Evolutionary conservation across 148 eudicot genomes (phyloP), one percentile per base, ranked within the genome.

Genomic region (Nepenthes mirabilis): DNA sequence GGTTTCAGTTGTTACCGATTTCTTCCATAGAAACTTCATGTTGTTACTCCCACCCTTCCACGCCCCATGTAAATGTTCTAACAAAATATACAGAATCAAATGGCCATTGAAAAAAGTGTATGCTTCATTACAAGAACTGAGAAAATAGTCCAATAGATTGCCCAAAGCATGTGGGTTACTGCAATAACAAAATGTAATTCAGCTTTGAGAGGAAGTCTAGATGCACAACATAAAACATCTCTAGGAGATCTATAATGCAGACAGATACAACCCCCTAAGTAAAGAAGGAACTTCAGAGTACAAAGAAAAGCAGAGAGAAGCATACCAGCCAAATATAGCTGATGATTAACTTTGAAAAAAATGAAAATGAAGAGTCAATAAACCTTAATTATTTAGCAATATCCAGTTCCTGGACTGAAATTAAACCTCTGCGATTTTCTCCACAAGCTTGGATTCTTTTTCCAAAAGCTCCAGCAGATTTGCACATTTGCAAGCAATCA

Each of bases 361-460:
- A 35, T 37, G 33, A 64, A 65, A 56, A 57, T 57, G 64, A 70
- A 67, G 72, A 77, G 73, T 70, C 68, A 59, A 67, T 68, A 73
- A 75, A 72, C 80, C 66, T 77, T 53, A n/a, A 58, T 36, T 6
- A 54, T 55, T 47, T 49, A 70, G 74, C 48, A 75, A 62, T 14
- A 77, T 64, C 70, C 67, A 73, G 64, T 69, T 77, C 66, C 45
- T 65, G 65, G 73, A 66, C 70, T 70, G 80, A 78, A 64, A 78
- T 57, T 60, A 71, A 78, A 90, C 97, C 97, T 90, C 97, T 60
- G 85, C 95, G 59, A 91, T 66, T 65, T 71, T 75, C 74, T 83
- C 79, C 72, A 88, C 95, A 73, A 85, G 70, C 61, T 79, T 76
- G 56, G 95, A 85, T 77, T 91, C 97, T 65, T 80, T 83, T 66